Base-by-base conservation (phyloP, 2,329 filamentous ascomycete species). In the Xylaria sp. region DNA sequence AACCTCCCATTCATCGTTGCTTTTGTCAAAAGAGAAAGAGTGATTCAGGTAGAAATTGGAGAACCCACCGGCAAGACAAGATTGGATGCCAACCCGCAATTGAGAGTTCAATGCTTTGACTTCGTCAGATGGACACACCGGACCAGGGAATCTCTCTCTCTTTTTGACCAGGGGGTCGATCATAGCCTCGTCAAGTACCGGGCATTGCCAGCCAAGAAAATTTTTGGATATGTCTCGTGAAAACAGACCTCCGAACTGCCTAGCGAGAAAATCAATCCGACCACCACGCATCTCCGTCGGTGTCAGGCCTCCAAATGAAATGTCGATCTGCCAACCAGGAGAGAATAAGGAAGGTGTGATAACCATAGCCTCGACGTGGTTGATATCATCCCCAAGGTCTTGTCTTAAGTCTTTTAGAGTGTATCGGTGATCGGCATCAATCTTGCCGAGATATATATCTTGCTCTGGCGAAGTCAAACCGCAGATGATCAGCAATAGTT, bases 291-390 rank as follows among this genome's bases (percentile, higher is more conserved):
- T 13, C 4, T 33, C 13, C 7, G 33, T 25, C 11, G 29, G 35
- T 5, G 54, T 43, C 3, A 56, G 17, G 17, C 47, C 46, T 19
- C 60, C 66, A 51, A 75, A 69, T 9, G 55, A 70, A 3, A 69
- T 65, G 25, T 74, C 74, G 33, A 73, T 37, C 19, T 71, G 68
- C 73, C 73, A 75, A 4, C 73, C 72, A 17, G 70, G 67, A 25
- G 73, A 75, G 29, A 73, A 74, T 35, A 71, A 46, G 13, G 70
- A 65, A 3, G 73, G 68, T 1, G 72, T 74, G 4, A 74, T 55
- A 2, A 74, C 27, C 1, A 58, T 66, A 3, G 53, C 66, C 1
- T 68, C 58, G 17, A 67, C 19, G 44, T 64, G 48, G 3, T 67
- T 58, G 23, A 67, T 31, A 29, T 54, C 51, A 3, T 62, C 31